A percentile compares a stretch with the other conserved stretches of the same genome.
phyloP scores from a whole-genome alignment of 768 basidiomycete species.

The Russula vinacea region DNA sequence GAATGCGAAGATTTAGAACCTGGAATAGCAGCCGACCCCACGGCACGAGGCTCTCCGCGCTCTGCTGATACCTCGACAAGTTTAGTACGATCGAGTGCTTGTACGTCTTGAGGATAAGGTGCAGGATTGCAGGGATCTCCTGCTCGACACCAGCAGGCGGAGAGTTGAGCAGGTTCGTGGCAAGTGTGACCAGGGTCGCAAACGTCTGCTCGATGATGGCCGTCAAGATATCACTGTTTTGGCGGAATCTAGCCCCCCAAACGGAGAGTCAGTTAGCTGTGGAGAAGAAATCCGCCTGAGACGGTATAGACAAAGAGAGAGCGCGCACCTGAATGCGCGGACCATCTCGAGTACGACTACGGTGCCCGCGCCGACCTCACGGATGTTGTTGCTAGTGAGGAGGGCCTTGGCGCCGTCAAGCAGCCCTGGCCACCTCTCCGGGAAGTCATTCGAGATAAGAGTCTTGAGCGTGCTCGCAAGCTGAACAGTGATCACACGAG shows the following conservation, averaged over 20 bases:
- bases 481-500: conserved; percentile 68
- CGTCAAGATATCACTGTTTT: conserved; percentile 57
- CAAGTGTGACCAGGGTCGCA: conserved; percentile 74
- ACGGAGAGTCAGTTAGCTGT: neutral
- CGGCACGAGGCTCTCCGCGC: conserved; percentile 69
- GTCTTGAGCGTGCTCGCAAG: conserved; percentile 71
- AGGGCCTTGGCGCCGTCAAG: conserved; percentile 65
- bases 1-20: conserved; percentile 70
- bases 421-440: conserved; percentile 68
- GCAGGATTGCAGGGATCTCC: conserved; percentile 80
- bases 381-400: conserved; percentile 59
- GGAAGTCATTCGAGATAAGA: conserved; percentile 74
- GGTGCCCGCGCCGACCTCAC: conserved; percentile 78
- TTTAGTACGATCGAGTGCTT: conserved; percentile 75
- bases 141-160: conserved; percentile 56
- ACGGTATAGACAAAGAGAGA: neutral
- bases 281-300: neutral
- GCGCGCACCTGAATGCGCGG: conserved; percentile 65
- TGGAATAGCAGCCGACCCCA: conserved; percentile 85
- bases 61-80: conserved; percentile 72
- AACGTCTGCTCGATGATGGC: conserved; percentile 60
- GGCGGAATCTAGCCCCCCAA: conserved; percentile 56
- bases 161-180: conserved; percentile 60
- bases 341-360: conserved; percentile 74
- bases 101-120: conserved; percentile 85